phyloP scores from a whole-genome alignment of 2,329 filamentous ascomycete genomes.

The Pseudogymnoascus sp. region DNA sequence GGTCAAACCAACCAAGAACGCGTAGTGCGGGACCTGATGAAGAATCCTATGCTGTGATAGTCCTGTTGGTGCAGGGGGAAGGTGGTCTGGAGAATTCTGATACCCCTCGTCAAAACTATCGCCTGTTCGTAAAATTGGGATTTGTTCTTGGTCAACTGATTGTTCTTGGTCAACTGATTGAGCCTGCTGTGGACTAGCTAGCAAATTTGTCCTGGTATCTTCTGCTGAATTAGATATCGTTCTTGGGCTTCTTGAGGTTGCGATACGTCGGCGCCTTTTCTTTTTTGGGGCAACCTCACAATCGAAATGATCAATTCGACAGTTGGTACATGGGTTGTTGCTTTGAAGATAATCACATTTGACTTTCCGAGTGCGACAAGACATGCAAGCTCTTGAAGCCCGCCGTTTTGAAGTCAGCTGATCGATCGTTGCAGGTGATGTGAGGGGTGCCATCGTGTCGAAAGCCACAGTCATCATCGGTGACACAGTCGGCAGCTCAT shows the following conservation, averaged over 20 bases:
- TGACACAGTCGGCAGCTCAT: neutral
- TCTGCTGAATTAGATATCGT: neutral
- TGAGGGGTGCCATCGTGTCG: neutral
- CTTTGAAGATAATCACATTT: neutral
- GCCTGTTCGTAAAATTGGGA: neutral
- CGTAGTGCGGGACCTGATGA: conserved; percentile 6
- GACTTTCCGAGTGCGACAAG: neutral
- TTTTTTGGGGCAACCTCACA: neutral
- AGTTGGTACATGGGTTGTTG: neutral
- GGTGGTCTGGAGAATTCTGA: neutral
- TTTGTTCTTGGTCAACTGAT: neutral
- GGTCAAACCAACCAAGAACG: conserved; percentile 2
- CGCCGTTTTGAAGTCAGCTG: neutral
- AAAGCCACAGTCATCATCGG: neutral
- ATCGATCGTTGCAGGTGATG: neutral
- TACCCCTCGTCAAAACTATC: neutral
- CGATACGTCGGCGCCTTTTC: neutral
- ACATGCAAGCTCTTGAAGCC: neutral
- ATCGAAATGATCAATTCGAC: neutral
- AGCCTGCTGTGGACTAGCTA: neutral
- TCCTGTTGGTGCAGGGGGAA: neutral
- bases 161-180: neutral
- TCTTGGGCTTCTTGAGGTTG: neutral
- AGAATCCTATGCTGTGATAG: conserved; percentile 5
- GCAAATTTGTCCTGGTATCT: neutral